A percentile compares a stretch with the other conserved stretches of the same genome.
Evolutionary conservation across 2,329 filamentous ascomycete species (phyloP).

Genomic region (Sphaerulina vaccinii): DNA sequence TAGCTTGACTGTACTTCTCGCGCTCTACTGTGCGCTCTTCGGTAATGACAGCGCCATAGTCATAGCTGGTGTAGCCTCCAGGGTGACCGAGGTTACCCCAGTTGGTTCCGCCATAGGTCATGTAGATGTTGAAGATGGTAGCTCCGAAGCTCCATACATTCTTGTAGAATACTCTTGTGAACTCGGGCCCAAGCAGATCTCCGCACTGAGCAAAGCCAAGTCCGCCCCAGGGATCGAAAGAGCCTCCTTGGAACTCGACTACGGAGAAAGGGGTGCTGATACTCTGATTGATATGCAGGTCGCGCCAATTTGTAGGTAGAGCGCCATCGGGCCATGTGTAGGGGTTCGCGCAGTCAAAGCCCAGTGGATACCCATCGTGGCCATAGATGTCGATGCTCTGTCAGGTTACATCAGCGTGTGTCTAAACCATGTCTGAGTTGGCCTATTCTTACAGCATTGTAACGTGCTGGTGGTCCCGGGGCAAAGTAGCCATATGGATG

Average conservation of each 20-base stretch:
- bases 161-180: constrained; percentile 77
- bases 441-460: constrained; percentile 42
- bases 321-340: constrained; percentile 58
- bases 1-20: constrained; percentile 78
- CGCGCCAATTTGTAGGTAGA: constrained; percentile 58
- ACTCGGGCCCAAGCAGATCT: constrained; percentile 67
- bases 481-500: constrained; percentile 60
- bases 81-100: constrained; percentile 77
- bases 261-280: constrained; percentile 66
- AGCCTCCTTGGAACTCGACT: constrained; percentile 51
- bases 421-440: constrained; percentile 47
- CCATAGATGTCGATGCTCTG: constrained; percentile 57
- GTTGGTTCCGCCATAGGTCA: constrained; percentile 78
- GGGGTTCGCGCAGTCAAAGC: constrained; percentile 62
- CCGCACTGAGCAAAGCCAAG: constrained; percentile 67
- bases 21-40: constrained; percentile 67
- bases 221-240: constrained; percentile 73
- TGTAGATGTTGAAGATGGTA: constrained; percentile 71
- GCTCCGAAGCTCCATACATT: constrained; percentile 48
- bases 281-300: constrained; percentile 58
- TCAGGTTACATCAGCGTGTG: not conserved
- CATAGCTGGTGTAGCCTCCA: constrained; percentile 58
- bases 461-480: constrained; percentile 51
- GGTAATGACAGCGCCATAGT: constrained; percentile 63
- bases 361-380: constrained; percentile 63